A percentile compares a stretch with the other conserved stretches of the same genome.
These are phyloP conservation scores for Orbilia javanica DNA, from an alignment of 2,329 filamentous ascomycete species.

Conservation along the genomic window DNA sequence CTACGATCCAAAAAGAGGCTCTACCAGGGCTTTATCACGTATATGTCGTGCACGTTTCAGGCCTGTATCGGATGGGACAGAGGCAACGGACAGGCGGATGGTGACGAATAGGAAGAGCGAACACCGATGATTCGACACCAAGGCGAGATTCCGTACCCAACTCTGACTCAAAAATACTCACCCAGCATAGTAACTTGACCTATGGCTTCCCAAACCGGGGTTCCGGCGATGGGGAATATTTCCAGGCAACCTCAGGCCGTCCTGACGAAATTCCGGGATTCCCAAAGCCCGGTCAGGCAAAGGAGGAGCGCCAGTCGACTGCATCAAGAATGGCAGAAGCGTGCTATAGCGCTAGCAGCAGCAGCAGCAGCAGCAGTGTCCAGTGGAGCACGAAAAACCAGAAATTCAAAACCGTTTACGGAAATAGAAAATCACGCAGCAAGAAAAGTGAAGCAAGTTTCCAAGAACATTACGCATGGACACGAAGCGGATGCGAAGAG, in stretches of 20 bases:
- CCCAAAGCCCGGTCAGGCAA: slow-evolving; percentile 24
- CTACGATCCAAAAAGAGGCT: slow-evolving; percentile 48
- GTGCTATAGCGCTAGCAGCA: too few relatives aligned
- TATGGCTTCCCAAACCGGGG: slow-evolving; percentile 18
- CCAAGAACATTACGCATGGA: slow-evolving; percentile 45
- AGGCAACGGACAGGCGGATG: slow-evolving; percentile 47
- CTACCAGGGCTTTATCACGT: slow-evolving; percentile 57
- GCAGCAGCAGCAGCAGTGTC: slow-evolving; percentile 1
- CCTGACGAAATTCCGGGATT: slow-evolving; percentile 37
- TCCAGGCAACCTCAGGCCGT: slow-evolving; percentile 57
- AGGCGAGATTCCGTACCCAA: slow-evolving; percentile 29
- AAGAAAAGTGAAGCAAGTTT: slow-evolving; percentile 37
- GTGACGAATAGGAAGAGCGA: slow-evolving; percentile 52
- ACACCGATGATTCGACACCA: slow-evolving; percentile 46
- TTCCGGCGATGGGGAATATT: slow-evolving; percentile 32
- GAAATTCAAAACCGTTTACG: slow-evolving; percentile 28
- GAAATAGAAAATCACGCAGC: slow-evolving; percentile 56
- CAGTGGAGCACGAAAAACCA: slow-evolving; percentile 20
- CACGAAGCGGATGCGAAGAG: slow-evolving; percentile 27
- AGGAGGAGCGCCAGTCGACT: slow-evolving; percentile 39
- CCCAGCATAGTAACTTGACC: slow-evolving; percentile 46
- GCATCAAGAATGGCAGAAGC: too few relatives aligned
- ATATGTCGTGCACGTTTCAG: slow-evolving; percentile 56
- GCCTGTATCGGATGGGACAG: slow-evolving; percentile 42
- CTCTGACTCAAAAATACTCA: slow-evolving; percentile 59